Evolutionary conservation across 2,329 filamentous ascomycete genomes (phyloP), one percentile per base, ranked within the genome.

Genomic region (Xylaria polymorpha): DNA sequence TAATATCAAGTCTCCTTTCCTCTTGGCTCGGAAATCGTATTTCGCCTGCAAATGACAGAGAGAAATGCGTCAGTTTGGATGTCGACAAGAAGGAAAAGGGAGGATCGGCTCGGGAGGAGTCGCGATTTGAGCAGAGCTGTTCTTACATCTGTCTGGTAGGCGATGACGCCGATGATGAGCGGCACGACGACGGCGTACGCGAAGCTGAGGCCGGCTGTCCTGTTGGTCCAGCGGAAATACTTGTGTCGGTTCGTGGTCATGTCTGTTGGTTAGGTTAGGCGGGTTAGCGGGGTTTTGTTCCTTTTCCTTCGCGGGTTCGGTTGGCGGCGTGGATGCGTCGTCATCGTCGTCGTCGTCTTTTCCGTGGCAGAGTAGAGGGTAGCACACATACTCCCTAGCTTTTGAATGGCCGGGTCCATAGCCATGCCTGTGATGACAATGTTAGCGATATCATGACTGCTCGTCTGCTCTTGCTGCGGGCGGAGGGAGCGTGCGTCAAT

Each of bases 141-240:
- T 89, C 94, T 89, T 83, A 98, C 96, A 77, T 98, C 95, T 71
- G 91, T 94, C 78, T 88, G 89, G 80, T 92, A 97, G 67, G 89
- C 93, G 66, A 93, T 78, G 78, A 90, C 90, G 56, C 90, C 90
- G 74, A 97, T 76, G 66, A 92, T 84, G 48, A 83, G 81, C 8
- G 96, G 96, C 51, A 98, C 87, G 63, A 91, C 83, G 41, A 90
- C 83, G 67, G 92, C 87, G 81, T 95, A 98, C 72, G 91, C 85
- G 79, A 98, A 89, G 4, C 91, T 90, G 77, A 98, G 82, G 83
- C 88, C 90, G 37, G 93, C 94, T 55, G 94, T 97, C 77, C 92
- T 87, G 61, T 90, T 88, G 43, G 92, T 98, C 93, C 94, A 98
- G 81, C 94, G 89, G 88, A 98, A 99, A 88, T 93, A 97, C 84